Evolutionary conservation across 2,329 filamentous ascomycete genomes (phyloP), one percentile per base, ranked within the genome.

Genomic region (Neonectria magnoliae): DNA sequence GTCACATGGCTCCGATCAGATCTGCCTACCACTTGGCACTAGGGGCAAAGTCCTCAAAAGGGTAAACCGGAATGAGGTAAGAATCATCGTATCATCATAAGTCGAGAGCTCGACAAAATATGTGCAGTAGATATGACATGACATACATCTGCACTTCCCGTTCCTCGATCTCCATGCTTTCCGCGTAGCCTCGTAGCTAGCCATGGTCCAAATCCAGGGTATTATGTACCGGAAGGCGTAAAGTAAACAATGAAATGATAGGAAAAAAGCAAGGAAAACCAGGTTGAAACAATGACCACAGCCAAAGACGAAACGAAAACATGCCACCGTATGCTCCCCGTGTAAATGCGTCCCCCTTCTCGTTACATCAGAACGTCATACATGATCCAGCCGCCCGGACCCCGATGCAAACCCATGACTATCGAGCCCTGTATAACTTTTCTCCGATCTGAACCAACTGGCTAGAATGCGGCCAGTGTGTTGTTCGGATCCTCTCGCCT

Each of bases 21-120:
- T 31, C 29, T 16, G 54, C 48, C 29, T 6, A 50, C 29, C 18
- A 22, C 29, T 38, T 38, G 57, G 41, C 50, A 60, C 50, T 41
- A 45, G 57, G 29, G 18, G 44, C 18, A 48, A 59, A 54, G 48
- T 51, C 22, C 22, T 36, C 14, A 25, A 57, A 50, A 50, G 50
- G 11, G 56, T 8, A 54, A 57, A 31, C 60, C 45, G 58, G 41
- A 56, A 33, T 51, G 58, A 55, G 61, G 29, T 33, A 51, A 48
- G 57, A 50, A 57, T 70, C 65, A 57, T 73, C 60, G 62, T 60
- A 59, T 70, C 65, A 67, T 73, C 67, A 66, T 72, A 54, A 66
- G 63, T 38, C 62, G 64, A 68, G 63, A 53, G 52, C 58, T 64
- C 56, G 60, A 66, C 51, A 65, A 38, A 53, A 55, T 66, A 64